Base-by-base conservation (phyloP, 768 basidiomycete species). In the Mycena vulgaris region DNA sequence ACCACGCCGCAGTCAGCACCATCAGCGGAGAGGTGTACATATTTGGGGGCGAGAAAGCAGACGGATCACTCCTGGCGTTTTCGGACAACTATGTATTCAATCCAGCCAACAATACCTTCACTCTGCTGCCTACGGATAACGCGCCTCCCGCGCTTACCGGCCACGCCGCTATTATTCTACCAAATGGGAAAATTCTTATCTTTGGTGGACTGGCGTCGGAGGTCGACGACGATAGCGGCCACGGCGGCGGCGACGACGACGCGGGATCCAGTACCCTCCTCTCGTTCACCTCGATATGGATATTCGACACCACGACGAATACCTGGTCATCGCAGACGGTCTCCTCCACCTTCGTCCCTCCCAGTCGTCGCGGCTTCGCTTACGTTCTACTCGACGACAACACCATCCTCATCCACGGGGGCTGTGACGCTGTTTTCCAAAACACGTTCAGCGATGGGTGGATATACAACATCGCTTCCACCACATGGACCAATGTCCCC, bases 11-110 rank as follows among this genome's bases (percentile, higher is more conserved):
- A 8, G 84, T 87, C 10, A 84, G 87, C 14, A 67, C 83, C 0
- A 70, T 75, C 8, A 80, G 81, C 9, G 91, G 90, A 8, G 80
- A 83, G 51, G 83, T 94, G 14, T 94, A 87, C 80, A 85, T 97
- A 39, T 85, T 93, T 52, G 96, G 96, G 4, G 96, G 96, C 10
- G 87, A 93, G 80, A 90, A 87, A 74, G 89, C 89, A n/a, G 96
- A 97, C 78, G 94, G 89, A 16, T 96, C 95, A 11, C 85, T 85
- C 1, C 82, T 80, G 56, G 88, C 83, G 0, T 90, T 93, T 75
- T 82, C 86, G 7, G 89, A 93, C 52, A 87, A 92, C 63, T 95
- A 89, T 73, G 77, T 86, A 25, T 95, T 94, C 80, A 77, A 87
- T 73, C 86, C 89, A 21, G 80, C 73, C 14, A 71, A 73, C 5